Evolutionary conservation across 2,329 filamentous ascomycete genomes (phyloP), one percentile per base, ranked within the genome.

Genomic region (Penicillium freii): DNA sequence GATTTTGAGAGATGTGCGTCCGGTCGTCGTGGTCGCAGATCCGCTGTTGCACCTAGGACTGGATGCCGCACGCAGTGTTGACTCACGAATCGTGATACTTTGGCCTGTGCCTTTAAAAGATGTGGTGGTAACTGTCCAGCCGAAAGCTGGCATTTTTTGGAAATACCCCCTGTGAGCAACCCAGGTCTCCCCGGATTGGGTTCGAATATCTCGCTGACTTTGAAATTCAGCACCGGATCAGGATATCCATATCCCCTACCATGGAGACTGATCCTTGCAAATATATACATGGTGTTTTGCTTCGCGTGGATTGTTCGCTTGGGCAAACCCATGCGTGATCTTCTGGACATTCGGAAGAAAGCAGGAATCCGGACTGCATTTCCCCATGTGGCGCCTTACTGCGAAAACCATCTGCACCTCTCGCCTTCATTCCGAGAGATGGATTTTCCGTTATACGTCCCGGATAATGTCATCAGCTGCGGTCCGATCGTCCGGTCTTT

Each of bases 221-320:
- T 1, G 1, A 1, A 21, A 7, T 6, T 17, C 11, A 80, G 79
- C 13, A 71, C 77, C 0, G 76, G 75, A 15, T 80, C 80, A 0
- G 78, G 73, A 5, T 78, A 76, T 31, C 63, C 73, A 0, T 82
- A 76, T 54, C 81, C 80, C 4, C 69, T 83, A 0, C 80, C 80
- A 1, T 77, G 69, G 71, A 68, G 71, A 44, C 63, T 75, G 1
- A 69, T 80, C 13, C 75, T 75, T 0, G 56, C 75, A 15, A 82
- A 82, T 52, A 68, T 78, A 2, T 75, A 72, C 53, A 71, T 77
- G 50, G 62, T 72, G 8, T 49, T 79, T 1, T 65, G 69, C 11
- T 57, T 59, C 11, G 56, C 45, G 0, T 13, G 57, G n/a, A 42
- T 51, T 1, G 31, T 67, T 23, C 47, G 45, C 6, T 57, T 44